Evolutionary conservation across 83 land plant species (phyloP), one percentile per base, ranked within the genome.

Genomic region (Picea engelmannii): DNA sequence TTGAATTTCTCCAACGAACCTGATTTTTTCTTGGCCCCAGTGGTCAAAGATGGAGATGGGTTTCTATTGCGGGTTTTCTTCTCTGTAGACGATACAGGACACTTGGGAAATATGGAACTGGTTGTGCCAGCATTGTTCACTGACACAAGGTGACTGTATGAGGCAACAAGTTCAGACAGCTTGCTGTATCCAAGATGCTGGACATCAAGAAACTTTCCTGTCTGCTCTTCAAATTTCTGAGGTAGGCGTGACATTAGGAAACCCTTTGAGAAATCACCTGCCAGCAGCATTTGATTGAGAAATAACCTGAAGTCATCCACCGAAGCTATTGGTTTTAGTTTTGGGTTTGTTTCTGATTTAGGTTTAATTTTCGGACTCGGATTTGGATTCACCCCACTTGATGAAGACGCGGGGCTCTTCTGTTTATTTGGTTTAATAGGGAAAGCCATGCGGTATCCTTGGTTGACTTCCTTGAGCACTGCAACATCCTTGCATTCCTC

Each of bases 131-230:
- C 60, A 13, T 55, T 4, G 25, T 73, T 59, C 77, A 73, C 77
- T 44, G 58, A 73, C 47, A 73, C 58, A 47, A 73, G 23, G 21
- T 44, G 24, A 44, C 25, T 47, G 23, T 73, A 73, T 20, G 21
- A 23, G 4, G 21, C 77, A 1, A 73, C 24, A 12, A 73, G 77
- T 21, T 73, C 49, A n/a, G 77, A 42, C 13, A 73, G 59, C 49
- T 73, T 73, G 20, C 8, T 21, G 77, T 44, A 73, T 73, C 77
- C 77, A 42, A 73, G 59, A 20, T 73, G 77, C 59, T 44, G 12
- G n/a, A 47, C n/a, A 11, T 73, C 59, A 73, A 73, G 77, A 44
- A 49, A 10, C 77, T 73, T 73, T 44, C 77, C 77, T 10, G 58
- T 42, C 44, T 42, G n/a, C 4, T 49, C 44, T 47, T 73, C 77